Conservation (phyloP, 495 filamentous ascomycete genomes). For the Aspergillus ostianus region DNA sequence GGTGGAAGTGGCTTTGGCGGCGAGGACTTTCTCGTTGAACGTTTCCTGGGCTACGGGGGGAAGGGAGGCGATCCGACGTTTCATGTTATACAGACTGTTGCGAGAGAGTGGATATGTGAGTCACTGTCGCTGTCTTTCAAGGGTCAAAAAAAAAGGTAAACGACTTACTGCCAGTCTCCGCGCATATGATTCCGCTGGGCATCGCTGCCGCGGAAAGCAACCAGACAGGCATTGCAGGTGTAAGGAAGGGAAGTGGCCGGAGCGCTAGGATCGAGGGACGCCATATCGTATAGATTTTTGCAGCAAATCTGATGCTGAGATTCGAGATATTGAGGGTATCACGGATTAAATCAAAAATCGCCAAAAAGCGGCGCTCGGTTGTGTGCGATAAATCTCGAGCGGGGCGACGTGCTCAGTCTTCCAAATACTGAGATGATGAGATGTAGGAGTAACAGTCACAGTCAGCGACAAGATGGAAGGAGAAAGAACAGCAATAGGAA, state of each 20-base stretch:
- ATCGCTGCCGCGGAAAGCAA: constrained; percentile 90
- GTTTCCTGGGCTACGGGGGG: constrained; percentile 89
- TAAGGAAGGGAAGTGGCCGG: constrained; percentile 67
- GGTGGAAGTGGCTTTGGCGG: constrained; percentile 77
- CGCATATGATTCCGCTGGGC: constrained; percentile 96
- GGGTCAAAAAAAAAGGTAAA: constrained; percentile 1
- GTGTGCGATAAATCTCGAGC: not conserved
- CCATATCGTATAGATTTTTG: not conserved
- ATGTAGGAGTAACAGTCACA: not conserved
- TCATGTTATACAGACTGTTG: constrained; percentile 91
- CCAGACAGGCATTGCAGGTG: constrained; percentile 97
- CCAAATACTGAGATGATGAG: not conserved
- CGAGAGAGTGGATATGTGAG: constrained; percentile 1
- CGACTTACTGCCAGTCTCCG: constrained; percentile 93
- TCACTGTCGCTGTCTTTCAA: not conserved
- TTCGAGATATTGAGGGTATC: constrained; percentile 5
- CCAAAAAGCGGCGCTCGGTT: constrained; percentile 1
- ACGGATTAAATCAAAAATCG: constrained; percentile 1
- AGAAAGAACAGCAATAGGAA: not conserved
- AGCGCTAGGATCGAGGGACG: constrained; percentile 9
- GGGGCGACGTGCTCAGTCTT: not conserved
- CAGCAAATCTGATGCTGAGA: not conserved
- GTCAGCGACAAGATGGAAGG: not conserved
- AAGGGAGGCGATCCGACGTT: constrained; percentile 87
- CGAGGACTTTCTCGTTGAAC: constrained; percentile 96